Percentiles rank a stretch among this genome's conserved stretches.
Conservation (phyloP, 805 yeast species). For the Yarrowia sp. region DNA sequence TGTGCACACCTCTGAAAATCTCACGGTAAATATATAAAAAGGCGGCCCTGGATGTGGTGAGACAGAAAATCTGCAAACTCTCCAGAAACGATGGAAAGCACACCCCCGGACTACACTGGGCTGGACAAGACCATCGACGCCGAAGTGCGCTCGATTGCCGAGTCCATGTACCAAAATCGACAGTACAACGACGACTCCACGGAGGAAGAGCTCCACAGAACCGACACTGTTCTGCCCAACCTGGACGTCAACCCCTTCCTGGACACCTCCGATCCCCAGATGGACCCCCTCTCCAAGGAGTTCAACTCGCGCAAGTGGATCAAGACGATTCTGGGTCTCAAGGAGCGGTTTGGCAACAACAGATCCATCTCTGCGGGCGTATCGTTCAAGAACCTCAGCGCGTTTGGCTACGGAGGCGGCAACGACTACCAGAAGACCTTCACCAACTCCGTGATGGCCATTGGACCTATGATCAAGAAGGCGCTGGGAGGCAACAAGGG, state of each 20-base stretch:
- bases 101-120: not conserved
- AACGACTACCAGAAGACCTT: constrained; percentile 66
- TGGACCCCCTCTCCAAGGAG: constrained; percentile 57
- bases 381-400: constrained; percentile 55
- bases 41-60: not conserved
- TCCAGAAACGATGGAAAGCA: not conserved
- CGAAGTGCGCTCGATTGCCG: constrained; percentile 13
- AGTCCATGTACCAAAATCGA: not conserved
- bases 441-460: constrained; percentile 46
- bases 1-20: not conserved
- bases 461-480: constrained; percentile 39
- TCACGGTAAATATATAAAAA: not conserved
- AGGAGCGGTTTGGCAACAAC: constrained; percentile 36
- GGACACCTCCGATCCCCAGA: constrained; percentile 42
- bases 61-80: not conserved
- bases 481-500: constrained; percentile 36
- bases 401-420: constrained; percentile 58
- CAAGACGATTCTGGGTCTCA: constrained; percentile 50
- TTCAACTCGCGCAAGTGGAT: constrained; percentile 65
- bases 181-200: not conserved
- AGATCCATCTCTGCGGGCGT: constrained; percentile 51
- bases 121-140: constrained; percentile 3
- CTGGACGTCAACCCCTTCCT: constrained; percentile 33
- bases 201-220: not conserved
- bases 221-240: not conserved